Conservation (phyloP, 2,329 filamentous ascomycete genomes). For the Zelopaecilomyces penicillatus region DNA sequence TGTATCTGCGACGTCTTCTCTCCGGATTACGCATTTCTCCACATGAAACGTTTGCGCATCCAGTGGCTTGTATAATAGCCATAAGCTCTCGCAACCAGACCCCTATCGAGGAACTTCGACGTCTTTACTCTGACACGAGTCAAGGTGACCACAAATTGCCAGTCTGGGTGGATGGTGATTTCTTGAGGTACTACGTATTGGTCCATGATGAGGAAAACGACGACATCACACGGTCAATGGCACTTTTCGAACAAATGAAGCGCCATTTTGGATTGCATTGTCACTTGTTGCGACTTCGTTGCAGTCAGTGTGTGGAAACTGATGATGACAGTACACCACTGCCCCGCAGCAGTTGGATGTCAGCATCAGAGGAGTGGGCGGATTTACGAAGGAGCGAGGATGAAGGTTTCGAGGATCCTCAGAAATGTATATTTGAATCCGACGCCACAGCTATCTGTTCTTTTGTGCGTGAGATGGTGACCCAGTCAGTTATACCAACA, state of each 20-base stretch:
- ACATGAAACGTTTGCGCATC: slow-evolving; percentile 90
- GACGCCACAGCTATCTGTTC: slow-evolving; percentile 81
- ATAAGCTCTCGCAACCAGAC: slow-evolving; percentile 81
- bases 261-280: slow-evolving; percentile 95
- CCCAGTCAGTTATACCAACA: slow-evolving; percentile 85
- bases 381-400: slow-evolving; percentile 63
- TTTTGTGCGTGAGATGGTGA: slow-evolving; percentile 90
- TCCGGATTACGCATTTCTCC: slow-evolving; percentile 70
- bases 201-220: slow-evolving; percentile 95
- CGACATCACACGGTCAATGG: slow-evolving; percentile 82
- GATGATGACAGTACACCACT: slow-evolving; percentile 85
- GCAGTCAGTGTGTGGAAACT: slow-evolving; percentile 74
- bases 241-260: slow-evolving; percentile 97
- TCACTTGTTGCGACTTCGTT: slow-evolving; percentile 78
- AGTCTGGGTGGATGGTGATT: slow-evolving; percentile 83
- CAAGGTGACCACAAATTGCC: slow-evolving; percentile 67
- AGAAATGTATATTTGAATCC: slow-evolving; percentile 80
- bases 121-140: slow-evolving; percentile 77
- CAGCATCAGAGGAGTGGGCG: slow-evolving; percentile 73
- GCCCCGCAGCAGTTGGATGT: slow-evolving; percentile 80
- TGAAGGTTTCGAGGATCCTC: slow-evolving; percentile 61
- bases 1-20: slow-evolving; percentile 76
- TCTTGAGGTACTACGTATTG: slow-evolving; percentile 89
- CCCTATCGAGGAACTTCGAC: slow-evolving; percentile 80
- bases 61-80: slow-evolving; percentile 87